A percentile compares a stretch with the other conserved stretches of the same genome.
Evolutionary conservation across 2,329 filamentous ascomycete genomes (phyloP).

Genomic region (Sclerotiophoma versabilis): DNA sequence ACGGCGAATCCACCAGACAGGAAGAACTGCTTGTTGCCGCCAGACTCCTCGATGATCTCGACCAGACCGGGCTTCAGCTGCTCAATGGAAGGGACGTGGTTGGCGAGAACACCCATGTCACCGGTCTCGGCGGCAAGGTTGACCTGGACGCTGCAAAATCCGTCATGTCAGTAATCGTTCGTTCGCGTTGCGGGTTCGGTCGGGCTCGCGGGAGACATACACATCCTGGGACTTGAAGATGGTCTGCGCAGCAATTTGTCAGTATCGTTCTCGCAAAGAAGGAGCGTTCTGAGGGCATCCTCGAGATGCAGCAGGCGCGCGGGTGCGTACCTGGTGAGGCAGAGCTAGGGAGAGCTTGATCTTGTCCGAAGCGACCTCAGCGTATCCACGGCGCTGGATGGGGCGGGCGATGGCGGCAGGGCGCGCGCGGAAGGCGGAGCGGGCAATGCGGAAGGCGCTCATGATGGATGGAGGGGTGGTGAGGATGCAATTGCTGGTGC

Average conservation of each 20-base stretch:
- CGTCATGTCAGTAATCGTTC: conserved; percentile 40
- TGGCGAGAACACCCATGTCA: conserved; percentile 99
- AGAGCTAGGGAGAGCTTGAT: conserved; percentile 98
- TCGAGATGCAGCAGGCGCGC: conserved; percentile 17
- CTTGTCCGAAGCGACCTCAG: conserved; percentile 62
- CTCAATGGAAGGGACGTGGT: conserved; percentile 98
- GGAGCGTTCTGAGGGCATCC: background rate
- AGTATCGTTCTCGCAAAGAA: conserved; percentile 23
- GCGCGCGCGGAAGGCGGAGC: conserved; percentile 82
- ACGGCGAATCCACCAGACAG: conserved; percentile 96
- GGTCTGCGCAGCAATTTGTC: conserved; percentile 55
- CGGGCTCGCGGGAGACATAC: conserved; percentile 59
- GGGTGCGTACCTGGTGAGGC: conserved; percentile 88
- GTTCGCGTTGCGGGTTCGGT: conserved; percentile 30
- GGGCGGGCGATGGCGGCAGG: conserved; percentile 78
- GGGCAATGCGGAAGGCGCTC: conserved; percentile 93
- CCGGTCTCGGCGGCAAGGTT: conserved; percentile 98
- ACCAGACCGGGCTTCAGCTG: conserved; percentile 97
- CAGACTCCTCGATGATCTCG: conserved; percentile 93
- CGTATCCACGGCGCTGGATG: conserved; percentile 88
- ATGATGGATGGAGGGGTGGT: conserved; percentile 62
- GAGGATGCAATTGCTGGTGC: conserved; percentile 49
- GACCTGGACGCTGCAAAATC: conserved; percentile 80
- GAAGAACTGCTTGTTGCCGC: conserved; percentile 96
- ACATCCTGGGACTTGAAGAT: conserved; percentile 76